Percentiles rank a stretch among this genome's conserved stretches.
These are phyloP conservation scores for Daldinia grandis DNA, from an alignment of 495 filamentous ascomycete genomes.

Conservation along the genomic window DNA sequence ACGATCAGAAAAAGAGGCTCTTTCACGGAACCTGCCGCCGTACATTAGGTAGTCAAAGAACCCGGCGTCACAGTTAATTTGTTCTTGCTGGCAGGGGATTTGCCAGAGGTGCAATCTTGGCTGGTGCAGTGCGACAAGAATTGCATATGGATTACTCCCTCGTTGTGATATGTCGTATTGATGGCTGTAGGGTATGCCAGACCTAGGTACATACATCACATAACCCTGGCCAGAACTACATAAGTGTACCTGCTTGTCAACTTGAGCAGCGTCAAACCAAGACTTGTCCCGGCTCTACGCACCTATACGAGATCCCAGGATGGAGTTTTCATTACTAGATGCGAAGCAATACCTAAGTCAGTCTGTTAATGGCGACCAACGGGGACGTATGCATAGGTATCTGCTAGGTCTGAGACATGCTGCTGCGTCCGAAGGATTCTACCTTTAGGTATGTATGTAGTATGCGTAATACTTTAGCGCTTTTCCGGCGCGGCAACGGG, in stretches of 20 bases:
- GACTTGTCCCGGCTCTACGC: slow-evolving; percentile 19
- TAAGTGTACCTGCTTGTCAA: no score
- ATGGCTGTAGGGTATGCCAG: not conserved
- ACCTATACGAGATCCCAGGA: slow-evolving; percentile 13
- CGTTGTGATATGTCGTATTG: slow-evolving; percentile 29
- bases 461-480: slow-evolving; percentile 9
- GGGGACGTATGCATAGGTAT: not conserved
- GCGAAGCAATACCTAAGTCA: slow-evolving; percentile 12
- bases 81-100: slow-evolving; percentile 6
- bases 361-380: slow-evolving; percentile 1
- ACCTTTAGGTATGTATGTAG: no score
- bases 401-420: slow-evolving; percentile 15
- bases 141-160: slow-evolving; percentile 6
- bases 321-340: slow-evolving; percentile 1
- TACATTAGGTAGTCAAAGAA: not conserved
- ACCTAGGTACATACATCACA: no score
- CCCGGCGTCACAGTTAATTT: slow-evolving; percentile 13
- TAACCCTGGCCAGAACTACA: slow-evolving; percentile 1
- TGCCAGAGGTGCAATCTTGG: slow-evolving; percentile 13
- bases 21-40: slow-evolving; percentile 9
- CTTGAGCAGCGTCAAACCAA: slow-evolving; percentile 22
- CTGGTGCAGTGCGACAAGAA: slow-evolving; percentile 3
- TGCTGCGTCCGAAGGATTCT: slow-evolving; percentile 10
- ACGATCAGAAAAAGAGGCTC: not conserved
- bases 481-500: slow-evolving; percentile 6